These are phyloP conservation scores for Phylloporus rhodoxanthus DNA, from an alignment of 768 basidiomycete species.

Conservation along the genomic window DNA sequence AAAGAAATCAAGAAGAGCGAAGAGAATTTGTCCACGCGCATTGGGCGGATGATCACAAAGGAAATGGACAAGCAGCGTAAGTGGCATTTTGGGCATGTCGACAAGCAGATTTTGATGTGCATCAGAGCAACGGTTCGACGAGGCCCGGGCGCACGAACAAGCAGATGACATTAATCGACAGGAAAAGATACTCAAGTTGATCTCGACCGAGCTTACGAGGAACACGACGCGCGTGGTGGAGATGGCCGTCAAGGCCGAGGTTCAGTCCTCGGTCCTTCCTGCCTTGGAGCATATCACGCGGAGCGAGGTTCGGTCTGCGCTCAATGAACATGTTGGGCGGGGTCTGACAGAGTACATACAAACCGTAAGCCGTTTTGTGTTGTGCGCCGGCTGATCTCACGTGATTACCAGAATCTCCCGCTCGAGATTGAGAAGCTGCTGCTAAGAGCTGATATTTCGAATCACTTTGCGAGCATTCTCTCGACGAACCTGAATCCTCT, in stretches of 20 bases:
- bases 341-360: slow-evolving; percentile 68
- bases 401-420: slow-evolving; percentile 54
- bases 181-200: slow-evolving; percentile 84
- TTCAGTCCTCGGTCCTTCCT: slow-evolving; percentile 78
- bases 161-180: slow-evolving; percentile 77
- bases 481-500: slow-evolving; percentile 66
- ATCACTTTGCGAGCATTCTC: slow-evolving; percentile 70
- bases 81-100: slow-evolving; percentile 26
- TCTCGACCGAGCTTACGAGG: slow-evolving; percentile 79
- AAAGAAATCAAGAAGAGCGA: slow-evolving; percentile 82
- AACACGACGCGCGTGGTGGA: slow-evolving; percentile 88
- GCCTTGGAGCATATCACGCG: slow-evolving; percentile 78
- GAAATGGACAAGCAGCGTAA: slow-evolving; percentile 89
- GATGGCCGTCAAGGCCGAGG: slow-evolving; percentile 80
- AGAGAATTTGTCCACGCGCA: slow-evolving; percentile 67
- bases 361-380: slow-evolving; percentile 41
- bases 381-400: background rate
- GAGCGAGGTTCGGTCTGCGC: slow-evolving; percentile 69
- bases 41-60: slow-evolving; percentile 74
- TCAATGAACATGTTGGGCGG: slow-evolving; percentile 72
- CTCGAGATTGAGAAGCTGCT: slow-evolving; percentile 75
- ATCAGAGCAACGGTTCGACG: slow-evolving; percentile 79
- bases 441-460: slow-evolving; percentile 68
- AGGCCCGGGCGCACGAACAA: slow-evolving; percentile 71
- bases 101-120: slow-evolving; percentile 1